Evolutionary conservation across 2,329 filamentous ascomycete species (phyloP), one percentile per base, ranked within the genome.

Genomic region (Mariannaea sp.): DNA sequence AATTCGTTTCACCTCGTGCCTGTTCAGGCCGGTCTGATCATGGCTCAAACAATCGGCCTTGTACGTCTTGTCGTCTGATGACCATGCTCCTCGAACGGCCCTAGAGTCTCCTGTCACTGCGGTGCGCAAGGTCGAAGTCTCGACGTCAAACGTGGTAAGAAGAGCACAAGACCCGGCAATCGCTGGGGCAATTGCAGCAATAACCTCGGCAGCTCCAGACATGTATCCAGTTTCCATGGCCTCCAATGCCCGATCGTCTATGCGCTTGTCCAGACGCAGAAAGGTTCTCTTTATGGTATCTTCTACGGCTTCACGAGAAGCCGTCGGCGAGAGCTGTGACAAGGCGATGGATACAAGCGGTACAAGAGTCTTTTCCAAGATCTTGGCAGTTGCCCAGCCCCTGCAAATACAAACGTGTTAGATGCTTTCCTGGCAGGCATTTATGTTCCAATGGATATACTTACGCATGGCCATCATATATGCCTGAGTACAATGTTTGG

Each of bases 51-150:
- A 73, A 5, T 77, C 75, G 0, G 78, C 74, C 2, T 75, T 68
- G 74, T 85, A 88, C 16, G 69, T 73, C 1, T 50, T 43, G 0
- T 74, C 71, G 7, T 74, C 65, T 0, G 71, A 46, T 10, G 77
- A 73, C 70, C 77, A 70, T 2, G 65, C 65, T 1, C 85, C 86
- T 0, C 88, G 74, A 0, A 89, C 84, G 9, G 85, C 85, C 29
- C 86, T 78, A 1, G 83, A 88, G 70, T 90, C 86, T 0, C 87
- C 87, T 0, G 82, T 81, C 56, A 84, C 85, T 1, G 87, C 87
- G 2, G 87, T 84, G 19, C 82, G 80, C 0, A 90, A 70, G 0
- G 73, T 80, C 5, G 75, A 74, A 1, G 74, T 73, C 1, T 61
- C 53, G 0, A 83, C 77, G 56, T 90, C 84, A 63, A 83, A 88